Conservation (phyloP, 176 grass and related monocot species). For the Melocanna baccifera region DNA sequence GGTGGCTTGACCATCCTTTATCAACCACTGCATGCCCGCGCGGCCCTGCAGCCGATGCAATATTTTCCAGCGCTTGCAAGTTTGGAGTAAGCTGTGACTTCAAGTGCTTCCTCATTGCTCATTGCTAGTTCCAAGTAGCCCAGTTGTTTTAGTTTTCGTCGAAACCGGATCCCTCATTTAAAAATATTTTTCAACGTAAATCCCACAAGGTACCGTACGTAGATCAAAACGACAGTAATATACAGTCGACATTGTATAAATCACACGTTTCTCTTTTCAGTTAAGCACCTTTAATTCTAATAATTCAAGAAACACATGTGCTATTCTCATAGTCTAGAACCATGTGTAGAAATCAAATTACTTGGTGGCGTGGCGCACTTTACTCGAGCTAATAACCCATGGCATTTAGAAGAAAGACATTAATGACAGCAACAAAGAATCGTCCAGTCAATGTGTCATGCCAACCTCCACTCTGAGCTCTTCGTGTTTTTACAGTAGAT, state of each 20-base stretch:
- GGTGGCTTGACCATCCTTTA: not conserved
- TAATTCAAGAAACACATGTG: not conserved
- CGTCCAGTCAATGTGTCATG: not conserved
- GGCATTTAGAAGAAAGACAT: not conserved
- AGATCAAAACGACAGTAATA: not conserved
- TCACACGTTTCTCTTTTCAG: not conserved
- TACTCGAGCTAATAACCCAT: not conserved
- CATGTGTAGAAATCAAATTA: not conserved
- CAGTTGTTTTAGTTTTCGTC: not conserved
- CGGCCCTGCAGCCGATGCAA: not conserved
- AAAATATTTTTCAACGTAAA: not conserved
- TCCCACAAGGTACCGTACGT: not conserved
- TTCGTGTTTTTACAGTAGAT: conserved; percentile 1
- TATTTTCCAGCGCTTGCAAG: too few species aligned
- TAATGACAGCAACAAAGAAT: not conserved
- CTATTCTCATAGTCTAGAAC: not conserved
- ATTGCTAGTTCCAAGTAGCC: not conserved
- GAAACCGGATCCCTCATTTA: not conserved
- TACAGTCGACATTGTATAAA: not conserved
- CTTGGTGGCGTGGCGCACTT: not conserved
- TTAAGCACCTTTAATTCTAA: not conserved
- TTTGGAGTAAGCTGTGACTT: not conserved
- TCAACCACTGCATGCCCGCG: not conserved
- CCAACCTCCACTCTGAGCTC: not conserved
- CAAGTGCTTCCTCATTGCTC: not conserved